Base-by-base conservation (phyloP, 495 filamentous ascomycete genomes). In the Talaromyces stipitatus region DNA sequence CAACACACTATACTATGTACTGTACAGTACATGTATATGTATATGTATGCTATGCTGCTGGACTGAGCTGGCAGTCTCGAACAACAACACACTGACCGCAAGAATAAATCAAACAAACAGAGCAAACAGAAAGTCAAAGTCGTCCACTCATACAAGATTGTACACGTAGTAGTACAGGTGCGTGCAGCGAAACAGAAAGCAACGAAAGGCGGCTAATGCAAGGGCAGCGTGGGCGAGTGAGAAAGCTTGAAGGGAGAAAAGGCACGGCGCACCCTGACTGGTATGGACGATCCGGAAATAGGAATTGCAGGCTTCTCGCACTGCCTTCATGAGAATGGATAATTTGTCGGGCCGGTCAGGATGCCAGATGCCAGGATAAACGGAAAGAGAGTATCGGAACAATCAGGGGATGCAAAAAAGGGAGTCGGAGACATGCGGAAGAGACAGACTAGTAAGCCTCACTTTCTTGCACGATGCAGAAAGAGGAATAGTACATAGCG, bases 241-340 rank as follows among this genome's bases (percentile, higher is more conserved):
- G 26, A 50, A 11, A 30, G n/a, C n/a, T n/a, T n/a, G 9, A 30
- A 7, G 14, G 5, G n/a, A 50, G 47, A 50, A 51, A 51, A 28
- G 48, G 4, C 16, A 26, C 23, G 43, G 33, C 16, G 12, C 12
- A 8, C 36, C 14, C 43, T 26, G 43, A 9, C 43, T 47, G 43
- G 43, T n/a, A 47, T 47, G 33, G 20, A 45, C 1, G 14, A 50
- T 85, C 84, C 16, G 82, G 66, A 2, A 82, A 83, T 8, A 85
- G 72, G 33, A 86, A 78, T n/a, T 82, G 66, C 14, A 75, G 66
- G 73, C 91, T 96, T 11, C 87, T 84, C 68, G 97, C 92, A 32
- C 12, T 32, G 29, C 29, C n/a, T n/a, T 36, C 33, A 36, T 41
- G 36, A 41, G 36, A 32, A 41, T 41, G 36, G 36, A 41, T 41